Base-by-base conservation (phyloP, 768 basidiomycete species). In the Trametes elegans region DNA sequence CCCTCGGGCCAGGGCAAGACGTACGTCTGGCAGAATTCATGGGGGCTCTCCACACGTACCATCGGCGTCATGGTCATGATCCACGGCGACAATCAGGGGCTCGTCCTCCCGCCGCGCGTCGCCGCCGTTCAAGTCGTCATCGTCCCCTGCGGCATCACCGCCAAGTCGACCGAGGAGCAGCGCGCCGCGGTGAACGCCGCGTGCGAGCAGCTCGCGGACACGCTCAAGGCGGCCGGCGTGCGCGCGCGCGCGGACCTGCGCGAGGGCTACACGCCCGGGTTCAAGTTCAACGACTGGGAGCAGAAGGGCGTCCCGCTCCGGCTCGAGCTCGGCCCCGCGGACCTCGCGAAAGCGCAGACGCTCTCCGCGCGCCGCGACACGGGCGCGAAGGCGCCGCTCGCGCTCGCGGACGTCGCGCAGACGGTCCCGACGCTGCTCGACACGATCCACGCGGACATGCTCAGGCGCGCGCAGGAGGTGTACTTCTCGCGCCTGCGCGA, bases 11-110 rank as follows among this genome's bases (percentile, higher is more conserved):
- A 81, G 64, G 76, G 78, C 50, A 94, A 94, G 76, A 70, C 81
- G 0, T 86, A 87, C 60, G 94, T 93, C 10, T 98, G 94, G 93
- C 96, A 98, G 73, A 99, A 98, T 74, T 95, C 92, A 29, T 98
- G 97, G 97, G 97, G 97, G 66, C 75, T 98, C 49, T 92, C 90
- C 42, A 98, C 96, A n/a, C 80, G 97, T 53, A 83, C 90, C 24
- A 93, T 99, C 64, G 97, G 97, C 66, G 91, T 98, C 53, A 98
- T 98, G 96, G 94, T 97, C 63, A 99, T 99, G 97, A 85, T 92
- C 5, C 96, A 99, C 67, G 95, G 96, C 29, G 97, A 99, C 70
- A 93, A 99, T 70, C 91, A 97, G 67, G 97, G 97, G 14, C 73
- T 99, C 62, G 95, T 98, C 11, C 84, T 98, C 51, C 97, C 97